Evolutionary conservation across 2,329 filamentous ascomycete genomes (phyloP), one percentile per base, ranked within the genome.

Genomic region (Venturia nashicola): DNA sequence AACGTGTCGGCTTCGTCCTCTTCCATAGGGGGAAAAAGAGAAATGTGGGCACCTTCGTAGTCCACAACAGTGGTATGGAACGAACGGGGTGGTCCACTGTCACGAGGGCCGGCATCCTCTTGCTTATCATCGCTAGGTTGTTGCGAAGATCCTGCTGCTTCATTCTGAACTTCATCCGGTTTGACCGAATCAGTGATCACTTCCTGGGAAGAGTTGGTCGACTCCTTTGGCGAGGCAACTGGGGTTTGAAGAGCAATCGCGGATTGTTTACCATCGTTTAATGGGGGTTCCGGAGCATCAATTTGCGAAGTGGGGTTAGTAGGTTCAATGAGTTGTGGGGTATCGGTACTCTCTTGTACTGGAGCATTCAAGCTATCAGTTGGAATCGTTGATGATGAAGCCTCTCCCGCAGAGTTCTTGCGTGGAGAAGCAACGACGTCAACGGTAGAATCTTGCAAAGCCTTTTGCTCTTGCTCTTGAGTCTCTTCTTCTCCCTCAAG

Each of bases 21-120:
- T 27, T 60, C 40, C 42, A 75, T 75, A 3, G 81, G 82, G 43
- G 83, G 82, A 68, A 87, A 86, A 8, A 87, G 72, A 16, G 79
- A 82, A 66, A 85, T 83, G 63, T 83, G 79, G 61, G 75, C 76
- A 16, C 78, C 79, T 65, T 80, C 77, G 69, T 85, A 86, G n/a
- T 78, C 70, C 20, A 86, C 77, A 48, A 78, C 78, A 20, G 85
- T 77, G 59, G 80, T 77, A 71, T 82, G 73, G 16, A 77, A 65
- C 61, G 23, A 64, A 18, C 40, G 42, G 44, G 65, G 23, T 39
- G 65, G 23, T 14, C 51, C 51, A n/a, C 14, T 32, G 14, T 57
- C 51, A 61, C 55, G 36, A 34, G 20, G 27, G 4, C 34, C 18
- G n/a, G 14, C 39, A 5, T 43, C 34, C 62, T 48, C 61, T 34